Conservation (phyloP, 2,329 filamentous ascomycete species). For the Fusarium haematococcum region DNA sequence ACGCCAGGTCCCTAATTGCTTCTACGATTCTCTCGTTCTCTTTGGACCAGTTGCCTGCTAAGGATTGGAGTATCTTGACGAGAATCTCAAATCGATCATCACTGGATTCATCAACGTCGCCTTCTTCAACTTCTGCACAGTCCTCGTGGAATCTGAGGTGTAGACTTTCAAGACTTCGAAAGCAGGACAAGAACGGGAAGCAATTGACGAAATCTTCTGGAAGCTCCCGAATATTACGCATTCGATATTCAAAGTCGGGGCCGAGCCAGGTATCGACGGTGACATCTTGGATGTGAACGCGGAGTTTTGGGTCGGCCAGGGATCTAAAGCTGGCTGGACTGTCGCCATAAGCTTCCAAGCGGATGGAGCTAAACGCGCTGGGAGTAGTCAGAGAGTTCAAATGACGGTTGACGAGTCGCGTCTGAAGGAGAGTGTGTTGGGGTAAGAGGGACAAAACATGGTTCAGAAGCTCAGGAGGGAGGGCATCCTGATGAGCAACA, state of each 20-base stretch:
- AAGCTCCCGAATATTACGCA: neutral
- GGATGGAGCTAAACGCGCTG: neutral
- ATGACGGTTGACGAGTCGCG: slow-evolving; percentile 48
- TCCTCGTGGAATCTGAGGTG: neutral
- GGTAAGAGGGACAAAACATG: neutral
- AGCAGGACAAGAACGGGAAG: neutral
- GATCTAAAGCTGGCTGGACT: too few relatives aligned
- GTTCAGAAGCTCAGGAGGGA: neutral
- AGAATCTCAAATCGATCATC: neutral
- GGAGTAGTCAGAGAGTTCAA: slow-evolving; percentile 40
- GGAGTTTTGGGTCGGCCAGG: neutral
- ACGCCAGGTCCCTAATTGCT: neutral
- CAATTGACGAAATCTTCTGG: neutral
- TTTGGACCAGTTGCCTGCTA: neutral
- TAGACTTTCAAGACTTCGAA: neutral
- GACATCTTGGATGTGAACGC: neutral
- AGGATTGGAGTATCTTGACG: slow-evolving; percentile 1
- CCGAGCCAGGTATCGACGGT: slow-evolving; percentile 3
- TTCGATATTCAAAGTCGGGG: neutral
- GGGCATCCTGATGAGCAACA: neutral
- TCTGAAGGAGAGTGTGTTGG: neutral
- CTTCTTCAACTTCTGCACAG: neutral
- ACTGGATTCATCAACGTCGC: neutral
- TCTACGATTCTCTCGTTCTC: neutral
- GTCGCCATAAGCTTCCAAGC: neutral